phyloP scores from a whole-genome alignment of 768 basidiomycete species.

The Tephrocybe sp. region DNA sequence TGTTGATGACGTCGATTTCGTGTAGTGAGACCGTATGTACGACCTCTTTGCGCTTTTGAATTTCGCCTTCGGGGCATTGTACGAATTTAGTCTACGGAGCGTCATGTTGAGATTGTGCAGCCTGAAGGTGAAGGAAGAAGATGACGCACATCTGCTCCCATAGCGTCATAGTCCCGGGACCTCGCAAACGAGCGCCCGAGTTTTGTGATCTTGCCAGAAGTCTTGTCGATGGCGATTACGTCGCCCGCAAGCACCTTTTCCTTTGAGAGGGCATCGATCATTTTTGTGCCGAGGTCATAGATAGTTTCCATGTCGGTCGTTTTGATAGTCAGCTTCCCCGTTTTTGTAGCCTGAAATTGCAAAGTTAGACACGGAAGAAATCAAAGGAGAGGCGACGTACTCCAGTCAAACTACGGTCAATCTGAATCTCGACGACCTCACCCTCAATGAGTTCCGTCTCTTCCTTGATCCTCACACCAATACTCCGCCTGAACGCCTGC shows the following conservation, averaged over 20 bases:
- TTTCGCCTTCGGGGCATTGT: constrained; percentile 96
- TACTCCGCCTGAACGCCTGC: constrained; percentile 93
- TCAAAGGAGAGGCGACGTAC: constrained; percentile 42
- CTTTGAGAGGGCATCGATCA: constrained; percentile 97
- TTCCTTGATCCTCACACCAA: constrained; percentile 96
- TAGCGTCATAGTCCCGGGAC: constrained; percentile 97
- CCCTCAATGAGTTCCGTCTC: constrained; percentile 98
- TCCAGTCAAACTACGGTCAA: constrained; percentile 94
- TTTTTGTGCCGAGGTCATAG: constrained; percentile 97
- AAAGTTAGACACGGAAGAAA: constrained; percentile 1
- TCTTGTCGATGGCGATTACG: constrained; percentile 96
- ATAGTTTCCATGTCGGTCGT: constrained; percentile 99
- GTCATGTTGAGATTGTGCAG: neutral
- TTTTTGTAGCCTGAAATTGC: constrained; percentile 82
- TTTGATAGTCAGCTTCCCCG: constrained; percentile 95
- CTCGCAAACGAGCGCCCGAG: constrained; percentile 96
- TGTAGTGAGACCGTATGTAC: constrained; percentile 97
- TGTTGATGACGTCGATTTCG: constrained; percentile 99
- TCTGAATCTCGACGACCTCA: constrained; percentile 98
- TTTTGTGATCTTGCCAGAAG: constrained; percentile 94
- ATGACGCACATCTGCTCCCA: constrained; percentile 91
- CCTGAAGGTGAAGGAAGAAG: neutral
- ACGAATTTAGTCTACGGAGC: constrained; percentile 90
- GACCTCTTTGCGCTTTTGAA: constrained; percentile 96
- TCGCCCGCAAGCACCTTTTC: constrained; percentile 97